phyloP scores from a whole-genome alignment of 257 asterid species.

The Solanum appendiculatum region DNA sequence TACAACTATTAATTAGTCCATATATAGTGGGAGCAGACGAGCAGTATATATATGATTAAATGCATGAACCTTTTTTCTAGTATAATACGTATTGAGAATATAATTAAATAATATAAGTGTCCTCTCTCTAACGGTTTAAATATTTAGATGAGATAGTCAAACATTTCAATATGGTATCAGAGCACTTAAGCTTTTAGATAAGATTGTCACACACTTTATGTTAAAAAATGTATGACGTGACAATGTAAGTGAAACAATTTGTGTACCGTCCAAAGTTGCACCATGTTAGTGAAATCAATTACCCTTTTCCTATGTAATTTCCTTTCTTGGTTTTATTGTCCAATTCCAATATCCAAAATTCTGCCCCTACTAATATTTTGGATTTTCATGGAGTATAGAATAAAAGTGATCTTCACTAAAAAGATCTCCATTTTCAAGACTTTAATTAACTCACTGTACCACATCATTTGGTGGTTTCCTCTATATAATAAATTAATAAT shows the following conservation, averaged over 20 bases:
- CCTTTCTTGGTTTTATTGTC: not conserved
- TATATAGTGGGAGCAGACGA: not conserved
- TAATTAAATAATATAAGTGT: too few relatives aligned
- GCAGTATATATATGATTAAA: too few relatives aligned
- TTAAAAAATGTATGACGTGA: too few relatives aligned
- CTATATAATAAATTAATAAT: too few relatives aligned
- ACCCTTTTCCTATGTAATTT: not conserved
- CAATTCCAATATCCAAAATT: not conserved
- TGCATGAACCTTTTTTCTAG: too few relatives aligned
- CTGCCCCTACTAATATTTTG: not conserved
- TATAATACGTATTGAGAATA: too few relatives aligned
- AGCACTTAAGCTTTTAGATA: too few relatives aligned
- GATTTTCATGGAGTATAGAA: not conserved
- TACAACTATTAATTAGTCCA: not conserved
- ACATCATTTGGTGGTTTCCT: not conserved
- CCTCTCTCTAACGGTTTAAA: too few relatives aligned
- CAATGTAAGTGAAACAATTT: not conserved
- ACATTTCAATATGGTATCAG: too few relatives aligned
- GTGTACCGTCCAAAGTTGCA: not conserved
- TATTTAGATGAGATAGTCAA: too few relatives aligned
- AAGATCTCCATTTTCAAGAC: not conserved
- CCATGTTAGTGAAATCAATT: not conserved
- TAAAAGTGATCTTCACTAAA: not conserved
- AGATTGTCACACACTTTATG: too few relatives aligned
- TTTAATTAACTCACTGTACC: not conserved